A percentile compares a stretch with the other conserved stretches of the same genome.
phyloP scores from a whole-genome alignment of 31 red algal genomes.

The Odonthalia washingtoniensis region DNA sequence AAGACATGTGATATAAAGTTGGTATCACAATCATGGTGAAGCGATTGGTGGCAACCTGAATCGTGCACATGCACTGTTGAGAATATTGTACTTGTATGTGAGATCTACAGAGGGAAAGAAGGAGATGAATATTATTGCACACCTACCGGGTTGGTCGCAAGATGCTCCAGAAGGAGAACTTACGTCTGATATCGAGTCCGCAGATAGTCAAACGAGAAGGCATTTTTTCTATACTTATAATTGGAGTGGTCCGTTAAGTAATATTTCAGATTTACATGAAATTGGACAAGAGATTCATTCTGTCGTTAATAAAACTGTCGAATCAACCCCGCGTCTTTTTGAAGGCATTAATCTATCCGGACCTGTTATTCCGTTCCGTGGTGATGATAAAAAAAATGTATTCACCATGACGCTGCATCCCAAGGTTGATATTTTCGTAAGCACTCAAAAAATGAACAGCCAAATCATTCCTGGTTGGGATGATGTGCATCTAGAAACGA shows the following conservation, averaged over 20 bases:
- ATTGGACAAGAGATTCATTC: constrained; percentile 41
- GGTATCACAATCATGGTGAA: too few relatives aligned
- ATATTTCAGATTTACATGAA: constrained; percentile 46
- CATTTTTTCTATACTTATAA: constrained; percentile 55
- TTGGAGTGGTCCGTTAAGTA: constrained; percentile 81
- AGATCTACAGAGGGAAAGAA: too few relatives aligned
- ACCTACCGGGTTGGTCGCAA: too few relatives aligned
- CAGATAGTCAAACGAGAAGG: constrained; percentile 22
- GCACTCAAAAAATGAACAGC: neutral
- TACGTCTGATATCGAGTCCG: neutral
- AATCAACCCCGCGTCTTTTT: neutral
- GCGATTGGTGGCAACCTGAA: too few relatives aligned
- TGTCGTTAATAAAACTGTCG: neutral
- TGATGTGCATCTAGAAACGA: too few relatives aligned
- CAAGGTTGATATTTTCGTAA: constrained; percentile 40
- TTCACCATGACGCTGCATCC: constrained; percentile 80
- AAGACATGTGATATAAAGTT: too few relatives aligned
- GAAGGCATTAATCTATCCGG: neutral
- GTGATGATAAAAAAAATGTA: constrained; percentile 13
- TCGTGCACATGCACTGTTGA: too few relatives aligned
- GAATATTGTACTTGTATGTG: too few relatives aligned
- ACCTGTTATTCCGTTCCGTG: constrained; percentile 64
- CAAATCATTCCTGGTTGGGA: too few relatives aligned
- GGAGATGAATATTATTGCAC: too few relatives aligned
- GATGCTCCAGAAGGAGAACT: too few relatives aligned